Conservation (phyloP, 208 protist genomes). For the Naegleria gruberi region DNA sequence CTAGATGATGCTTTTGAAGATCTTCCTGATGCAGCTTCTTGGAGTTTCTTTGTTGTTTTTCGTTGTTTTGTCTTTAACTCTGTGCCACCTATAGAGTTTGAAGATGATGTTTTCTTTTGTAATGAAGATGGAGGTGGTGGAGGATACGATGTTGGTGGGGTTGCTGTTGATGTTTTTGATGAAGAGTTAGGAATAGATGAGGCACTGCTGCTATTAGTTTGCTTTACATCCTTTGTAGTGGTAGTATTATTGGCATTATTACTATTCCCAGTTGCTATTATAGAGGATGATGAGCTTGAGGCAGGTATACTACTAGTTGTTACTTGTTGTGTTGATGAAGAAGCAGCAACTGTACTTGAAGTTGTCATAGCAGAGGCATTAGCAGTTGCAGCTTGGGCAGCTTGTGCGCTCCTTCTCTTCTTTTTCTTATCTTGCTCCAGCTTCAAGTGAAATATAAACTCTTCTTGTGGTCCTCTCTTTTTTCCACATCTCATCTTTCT, state of each 20-base stretch:
- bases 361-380: too few species aligned
- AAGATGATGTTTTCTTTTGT: not conserved
- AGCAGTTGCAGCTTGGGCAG: too few species aligned
- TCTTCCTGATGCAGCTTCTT: not conserved
- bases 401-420: not conserved
- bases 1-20: not conserved
- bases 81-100: not conserved
- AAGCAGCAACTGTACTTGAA: not conserved
- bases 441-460: constrained; percentile 1
- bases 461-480: not conserved
- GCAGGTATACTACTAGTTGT: too few species aligned
- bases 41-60: not conserved
- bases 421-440: not conserved
- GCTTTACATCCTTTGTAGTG: not conserved
- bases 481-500: constrained; percentile 7
- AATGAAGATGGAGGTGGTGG: not conserved
- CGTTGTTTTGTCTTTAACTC: not conserved
- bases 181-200: not conserved
- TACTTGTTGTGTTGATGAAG: not conserved
- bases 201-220: not conserved
- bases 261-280: too few species aligned
- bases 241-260: too few species aligned
- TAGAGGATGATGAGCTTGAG: too few species aligned
- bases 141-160: not conserved
- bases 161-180: not conserved